A percentile compares a stretch with the other conserved stretches of the same genome.
Conservation (phyloP, 129 eudicot genomes). For the Flaveria bidentis region DNA sequence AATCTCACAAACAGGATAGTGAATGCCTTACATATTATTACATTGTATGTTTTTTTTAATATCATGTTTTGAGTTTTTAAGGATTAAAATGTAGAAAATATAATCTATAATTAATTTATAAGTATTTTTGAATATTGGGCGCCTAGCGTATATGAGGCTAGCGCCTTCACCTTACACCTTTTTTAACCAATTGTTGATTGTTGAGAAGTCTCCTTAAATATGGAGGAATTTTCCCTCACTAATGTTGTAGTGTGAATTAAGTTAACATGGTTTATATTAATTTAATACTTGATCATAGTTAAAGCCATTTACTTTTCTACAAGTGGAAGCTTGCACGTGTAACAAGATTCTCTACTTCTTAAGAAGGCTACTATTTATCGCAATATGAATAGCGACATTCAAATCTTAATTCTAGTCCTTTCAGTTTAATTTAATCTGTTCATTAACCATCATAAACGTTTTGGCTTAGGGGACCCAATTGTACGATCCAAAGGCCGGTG, state of each 20-base stretch:
- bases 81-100: not conserved
- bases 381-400: slow-evolving; percentile 16
- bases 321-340: slow-evolving; percentile 5
- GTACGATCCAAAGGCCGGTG: slow-evolving; percentile 99
- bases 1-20: too few relatives aligned
- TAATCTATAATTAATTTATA: not conserved
- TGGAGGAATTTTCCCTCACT: not conserved
- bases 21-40: not conserved
- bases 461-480: slow-evolving; percentile 84
- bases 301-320: not conserved
- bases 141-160: too few relatives aligned
- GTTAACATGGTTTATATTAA: slow-evolving; percentile 14
- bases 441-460: slow-evolving; percentile 28
- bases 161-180: not conserved
- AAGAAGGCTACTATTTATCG: not conserved
- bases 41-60: not conserved
- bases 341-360: not conserved
- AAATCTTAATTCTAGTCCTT: not conserved
- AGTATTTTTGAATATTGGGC: not conserved
- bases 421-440: slow-evolving; percentile 17
- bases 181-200: not conserved
- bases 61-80: not conserved
- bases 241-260: slow-evolving; percentile 3
- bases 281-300: slow-evolving; percentile 19
- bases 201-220: too few relatives aligned